Conservation (phyloP, 2,329 filamentous ascomycete species). For the Kalmusia sp. region DNA sequence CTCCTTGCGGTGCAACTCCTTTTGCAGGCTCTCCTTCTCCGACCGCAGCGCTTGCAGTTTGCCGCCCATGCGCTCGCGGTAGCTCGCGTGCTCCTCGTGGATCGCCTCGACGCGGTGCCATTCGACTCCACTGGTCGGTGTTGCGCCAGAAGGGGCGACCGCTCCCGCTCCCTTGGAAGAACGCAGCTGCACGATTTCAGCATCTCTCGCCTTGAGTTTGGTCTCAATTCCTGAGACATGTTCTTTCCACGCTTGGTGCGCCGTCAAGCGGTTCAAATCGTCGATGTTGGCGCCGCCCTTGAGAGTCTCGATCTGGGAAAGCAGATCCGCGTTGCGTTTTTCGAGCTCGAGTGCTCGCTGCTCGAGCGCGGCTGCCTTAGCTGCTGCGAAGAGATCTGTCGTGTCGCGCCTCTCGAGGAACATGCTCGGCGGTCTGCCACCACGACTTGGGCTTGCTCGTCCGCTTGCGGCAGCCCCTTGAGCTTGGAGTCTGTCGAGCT, state of each 20-base stretch:
- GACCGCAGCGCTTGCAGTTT: conserved; percentile 47
- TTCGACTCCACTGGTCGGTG: conserved; percentile 21
- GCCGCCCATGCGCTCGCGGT: conserved; percentile 46
- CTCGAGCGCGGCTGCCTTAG: conserved; percentile 51
- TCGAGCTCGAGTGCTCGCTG: conserved; percentile 53
- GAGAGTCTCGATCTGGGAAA: conserved; percentile 36
- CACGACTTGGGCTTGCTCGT: conserved; percentile 32
- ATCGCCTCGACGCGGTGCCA: conserved; percentile 48
- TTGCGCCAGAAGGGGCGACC: conserved; percentile 8
- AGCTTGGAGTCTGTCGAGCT: conserved; percentile 37
- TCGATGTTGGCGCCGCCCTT: conserved; percentile 38
- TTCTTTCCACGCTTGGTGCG: conserved; percentile 46
- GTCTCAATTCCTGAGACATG: conserved; percentile 37
- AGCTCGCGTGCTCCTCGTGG: conserved; percentile 48
- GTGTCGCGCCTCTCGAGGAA: conserved; percentile 44
- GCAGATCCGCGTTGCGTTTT: conserved; percentile 46
- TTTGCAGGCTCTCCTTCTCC: conserved; percentile 50
- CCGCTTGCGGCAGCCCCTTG: conserved; percentile 14
- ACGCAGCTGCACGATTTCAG: conserved; percentile 31
- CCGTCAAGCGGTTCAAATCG: conserved; percentile 41
- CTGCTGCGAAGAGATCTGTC: conserved; percentile 50
- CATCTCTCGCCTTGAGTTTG: conserved; percentile 40
- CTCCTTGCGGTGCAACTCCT: conserved; percentile 47
- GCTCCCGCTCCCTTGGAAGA: background rate
- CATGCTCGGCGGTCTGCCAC: conserved; percentile 36